Base-by-base conservation (phyloP, 176 grass and related monocot species). In the Poa annua region DNA sequence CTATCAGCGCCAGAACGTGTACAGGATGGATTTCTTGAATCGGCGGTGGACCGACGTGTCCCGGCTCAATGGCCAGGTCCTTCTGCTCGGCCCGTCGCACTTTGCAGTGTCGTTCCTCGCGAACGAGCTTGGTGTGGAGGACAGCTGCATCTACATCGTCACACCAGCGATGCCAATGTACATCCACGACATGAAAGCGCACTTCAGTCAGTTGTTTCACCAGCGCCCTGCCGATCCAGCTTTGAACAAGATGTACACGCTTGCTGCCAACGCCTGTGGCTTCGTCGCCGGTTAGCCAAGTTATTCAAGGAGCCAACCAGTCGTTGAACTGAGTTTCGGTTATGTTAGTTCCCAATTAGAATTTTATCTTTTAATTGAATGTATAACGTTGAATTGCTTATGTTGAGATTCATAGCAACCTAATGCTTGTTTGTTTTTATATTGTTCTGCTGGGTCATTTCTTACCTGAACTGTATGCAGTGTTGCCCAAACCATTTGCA, bases 131-230 rank as follows among this genome's bases (percentile, higher is more conserved):
- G 59, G 59, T 5, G 11, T 62, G 59, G 12, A 29, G 24, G 24
- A 62, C 59, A 62, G 24, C 59, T 62, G 59, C 59, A 24, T 62
- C 59, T 62, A 62, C 59, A 62, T 62, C 24, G 59, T 62, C 59
- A 29, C 59, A 12, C 59, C 59, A 4, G 59, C 26, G 59, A 62
- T 62, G 59, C 59, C 59, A 1, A 62, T 62, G 59, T 29, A 29
- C 11, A 24, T 62, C 59, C 59, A 62, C 59, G 59, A 62, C 59
- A 3, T 62, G 59, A 62, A 13, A 62, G 1, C 24, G 24, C 11
- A 1, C 11, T 62, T 62, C 59, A 29, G 15, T 15, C 59, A 29
- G 59, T 11, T 62, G 24, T 62, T 62, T 29, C 24, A 12, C 24
- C 12, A 5, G 59, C 24, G 24, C 59, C 59, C 59, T 5, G 24